Evolutionary conservation across 306 rosid genomes (phyloP).

Genomic region (Bauhinia variegata): DNA sequence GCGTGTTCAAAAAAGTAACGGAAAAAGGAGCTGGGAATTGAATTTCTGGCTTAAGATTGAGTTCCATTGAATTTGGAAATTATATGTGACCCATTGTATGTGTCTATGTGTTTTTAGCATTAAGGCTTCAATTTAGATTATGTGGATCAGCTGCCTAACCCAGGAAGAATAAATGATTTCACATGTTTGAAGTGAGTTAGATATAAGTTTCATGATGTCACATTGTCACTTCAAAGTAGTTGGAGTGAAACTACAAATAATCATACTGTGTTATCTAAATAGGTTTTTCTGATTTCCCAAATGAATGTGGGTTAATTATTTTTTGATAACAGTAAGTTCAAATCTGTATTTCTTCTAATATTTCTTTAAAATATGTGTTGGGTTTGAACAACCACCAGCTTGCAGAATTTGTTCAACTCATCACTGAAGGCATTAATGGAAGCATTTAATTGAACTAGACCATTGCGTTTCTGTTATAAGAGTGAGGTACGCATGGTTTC

Average conservation of each 20-base stretch:
- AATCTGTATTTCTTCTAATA: constrained; percentile 20
- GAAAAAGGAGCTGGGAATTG: background rate
- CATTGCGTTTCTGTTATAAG: constrained; percentile 45
- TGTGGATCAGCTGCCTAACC: background rate
- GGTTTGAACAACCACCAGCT: constrained; percentile 38
- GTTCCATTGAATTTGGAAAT: constrained; percentile 12
- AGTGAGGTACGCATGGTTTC: constrained; percentile 68
- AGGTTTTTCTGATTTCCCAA: background rate
- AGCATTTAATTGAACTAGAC: constrained; percentile 40
- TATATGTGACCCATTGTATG: background rate
- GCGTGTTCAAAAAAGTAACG: background rate
- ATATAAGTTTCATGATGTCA: constrained; percentile 9
- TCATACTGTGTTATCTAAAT: background rate
- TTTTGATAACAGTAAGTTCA: background rate
- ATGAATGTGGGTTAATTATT: background rate
- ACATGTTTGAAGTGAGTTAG: constrained; percentile 10
- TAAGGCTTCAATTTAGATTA: background rate
- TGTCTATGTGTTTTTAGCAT: background rate
- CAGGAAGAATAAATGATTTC: background rate
- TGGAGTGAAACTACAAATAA: background rate
- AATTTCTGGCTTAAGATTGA: background rate
- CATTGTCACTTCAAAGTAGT: background rate
- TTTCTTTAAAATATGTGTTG: constrained; percentile 26
- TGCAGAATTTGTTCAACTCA: constrained; percentile 34
- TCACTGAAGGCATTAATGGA: constrained; percentile 33